phyloP scores from a whole-genome alignment of 805 yeast genomes.

The Kazachstania bromeliacearum region DNA sequence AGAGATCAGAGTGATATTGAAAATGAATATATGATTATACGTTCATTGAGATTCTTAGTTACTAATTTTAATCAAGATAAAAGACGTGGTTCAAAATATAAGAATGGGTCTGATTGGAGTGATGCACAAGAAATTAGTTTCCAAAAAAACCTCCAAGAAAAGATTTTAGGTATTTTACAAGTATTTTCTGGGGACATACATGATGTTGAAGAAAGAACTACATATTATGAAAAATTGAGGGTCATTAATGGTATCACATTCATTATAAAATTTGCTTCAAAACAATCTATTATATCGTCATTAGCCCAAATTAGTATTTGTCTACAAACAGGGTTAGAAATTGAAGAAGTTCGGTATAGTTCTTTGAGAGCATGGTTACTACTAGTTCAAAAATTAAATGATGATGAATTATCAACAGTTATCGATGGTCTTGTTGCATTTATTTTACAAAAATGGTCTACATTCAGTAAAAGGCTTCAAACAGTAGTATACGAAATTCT shows the following conservation, averaged over 20 bases:
- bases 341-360: conserved; percentile 45
- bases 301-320: conserved; percentile 82
- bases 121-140: conserved; percentile 26
- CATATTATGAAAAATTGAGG: conserved; percentile 60
- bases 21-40: conserved; percentile 21
- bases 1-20: conserved; percentile 8
- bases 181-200: conserved; percentile 72
- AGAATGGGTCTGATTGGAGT: conserved; percentile 21
- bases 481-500: conserved; percentile 45
- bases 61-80: conserved; percentile 24
- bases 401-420: conserved; percentile 51
- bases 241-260: conserved; percentile 68
- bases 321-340: conserved; percentile 68
- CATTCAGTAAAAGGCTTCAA: conserved; percentile 42
- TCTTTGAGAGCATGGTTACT: conserved; percentile 62
- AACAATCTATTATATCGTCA: conserved; percentile 51
- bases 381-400: conserved; percentile 47
- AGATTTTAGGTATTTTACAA: conserved; percentile 67
- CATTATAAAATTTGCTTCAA: conserved; percentile 43
- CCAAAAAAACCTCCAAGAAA: conserved; percentile 40
- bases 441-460: conserved; percentile 56
- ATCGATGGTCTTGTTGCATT: conserved; percentile 68
- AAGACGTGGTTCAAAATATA: conserved; percentile 21
- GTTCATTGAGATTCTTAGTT: conserved; percentile 20
- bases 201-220: conserved; percentile 60